These are phyloP conservation scores for Boletellus sp. DNA, from an alignment of 1,284 basidiomycete genomes.

Conservation along the genomic window DNA sequence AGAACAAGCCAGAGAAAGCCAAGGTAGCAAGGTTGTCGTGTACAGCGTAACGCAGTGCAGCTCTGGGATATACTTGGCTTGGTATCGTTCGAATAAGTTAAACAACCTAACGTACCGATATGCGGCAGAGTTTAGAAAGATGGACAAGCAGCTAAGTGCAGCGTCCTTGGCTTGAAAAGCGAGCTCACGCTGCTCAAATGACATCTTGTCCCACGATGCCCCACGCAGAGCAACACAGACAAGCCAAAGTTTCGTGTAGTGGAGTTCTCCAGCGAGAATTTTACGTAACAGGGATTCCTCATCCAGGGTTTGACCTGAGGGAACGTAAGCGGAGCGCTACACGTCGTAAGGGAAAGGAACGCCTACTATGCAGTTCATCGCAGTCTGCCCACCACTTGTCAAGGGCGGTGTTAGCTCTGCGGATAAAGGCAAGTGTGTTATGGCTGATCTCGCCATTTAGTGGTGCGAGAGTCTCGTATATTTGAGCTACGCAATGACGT, in stretches of 20 bases:
- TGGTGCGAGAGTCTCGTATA: slow-evolving; percentile 83
- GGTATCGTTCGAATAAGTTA: background rate
- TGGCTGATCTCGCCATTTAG: slow-evolving; percentile 85
- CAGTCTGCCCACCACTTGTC: slow-evolving; percentile 90
- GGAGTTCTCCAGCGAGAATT: slow-evolving; percentile 81
- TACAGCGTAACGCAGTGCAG: slow-evolving; percentile 83
- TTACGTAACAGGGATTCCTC: slow-evolving; percentile 82
- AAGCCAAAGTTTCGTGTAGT: slow-evolving; percentile 91
- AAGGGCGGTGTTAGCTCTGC: slow-evolving; percentile 77
- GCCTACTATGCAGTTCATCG: slow-evolving; percentile 73
- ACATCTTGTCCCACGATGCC: slow-evolving; percentile 91
- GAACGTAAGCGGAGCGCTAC: slow-evolving; percentile 6
- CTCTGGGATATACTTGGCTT: slow-evolving; percentile 39
- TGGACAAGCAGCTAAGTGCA: slow-evolving; percentile 77
- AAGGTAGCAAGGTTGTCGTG: slow-evolving; percentile 91
- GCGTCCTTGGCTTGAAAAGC: slow-evolving; percentile 93
- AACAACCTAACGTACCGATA: slow-evolving; percentile 53
- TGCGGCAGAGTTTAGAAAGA: slow-evolving; percentile 73
- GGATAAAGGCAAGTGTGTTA: slow-evolving; percentile 80
- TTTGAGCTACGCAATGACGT: slow-evolving; percentile 59
- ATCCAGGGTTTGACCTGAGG: slow-evolving; percentile 69
- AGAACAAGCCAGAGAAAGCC: slow-evolving; percentile 87
- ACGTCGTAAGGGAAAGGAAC: background rate
- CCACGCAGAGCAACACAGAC: slow-evolving; percentile 89
- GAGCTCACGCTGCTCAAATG: slow-evolving; percentile 87